Base-by-base conservation (phyloP, 768 basidiomycete species). In the Macrolepiota dolichaula region DNA sequence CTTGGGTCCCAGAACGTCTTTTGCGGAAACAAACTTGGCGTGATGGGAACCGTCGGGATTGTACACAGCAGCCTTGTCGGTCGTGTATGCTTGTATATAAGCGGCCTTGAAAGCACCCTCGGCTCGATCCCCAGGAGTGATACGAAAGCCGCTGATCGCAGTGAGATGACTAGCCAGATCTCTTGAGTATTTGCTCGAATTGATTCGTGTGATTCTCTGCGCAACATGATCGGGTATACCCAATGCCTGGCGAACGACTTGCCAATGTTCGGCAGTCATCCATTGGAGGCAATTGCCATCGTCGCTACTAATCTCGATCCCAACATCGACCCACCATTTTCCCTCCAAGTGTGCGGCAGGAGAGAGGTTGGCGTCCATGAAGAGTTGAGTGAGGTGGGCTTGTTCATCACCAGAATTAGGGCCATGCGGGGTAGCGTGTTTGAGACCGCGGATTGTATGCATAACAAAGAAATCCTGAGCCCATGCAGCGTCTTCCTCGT, bases 311-410 rank as follows among this genome's bases (percentile, higher is more conserved):
- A 72, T 60, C 50, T 72, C 66, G 2, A 69, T 38, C 0, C 62
- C 67, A 1, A 71, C 62, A 49, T 72, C 68, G 7, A 71, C 55
- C 12, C 38, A 72, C 70, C 69, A 72, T 0, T 56, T 36, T 0
- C 65, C 66, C 13, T n/a, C n/a, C n/a, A n/a, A n/a, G n/a, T n/a
- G n/a, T n/a, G n/a, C n/a, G n/a, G n/a, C n/a, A n/a, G n/a, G n/a
- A n/a, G n/a, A n/a, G n/a, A n/a, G n/a, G n/a, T n/a, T n/a, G n/a
- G n/a, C n/a, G n/a, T n/a, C n/a, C n/a, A n/a, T n/a, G n/a, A n/a
- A n/a, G n/a, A n/a, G n/a, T n/a, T n/a, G n/a, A n/a, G n/a, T n/a
- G n/a, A n/a, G n/a, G n/a, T n/a, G n/a, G n/a, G n/a, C n/a, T n/a
- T n/a, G n/a, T n/a, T n/a, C n/a, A n/a, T n/a, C n/a, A n/a, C n/a